Conservation (phyloP, 768 basidiomycete species). For the Termitomyces sp. region DNA sequence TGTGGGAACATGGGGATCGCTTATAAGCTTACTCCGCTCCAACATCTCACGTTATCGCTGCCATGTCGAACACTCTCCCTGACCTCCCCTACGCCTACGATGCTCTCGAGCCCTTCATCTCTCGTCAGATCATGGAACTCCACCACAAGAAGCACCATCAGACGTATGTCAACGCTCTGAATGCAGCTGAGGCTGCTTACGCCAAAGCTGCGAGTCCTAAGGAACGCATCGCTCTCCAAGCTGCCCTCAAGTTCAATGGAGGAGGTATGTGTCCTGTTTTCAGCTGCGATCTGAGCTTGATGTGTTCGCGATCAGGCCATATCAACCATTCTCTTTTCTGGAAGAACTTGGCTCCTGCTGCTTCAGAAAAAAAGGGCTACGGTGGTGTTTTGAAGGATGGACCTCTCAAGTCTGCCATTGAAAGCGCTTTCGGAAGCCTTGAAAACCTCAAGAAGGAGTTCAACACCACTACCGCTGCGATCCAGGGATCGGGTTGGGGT, state of each 20-base stretch:
- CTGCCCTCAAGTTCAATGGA: slow-evolving; percentile 94
- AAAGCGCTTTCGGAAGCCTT: slow-evolving; percentile 59
- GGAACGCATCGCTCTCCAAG: slow-evolving; percentile 83
- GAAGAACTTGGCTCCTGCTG: slow-evolving; percentile 81
- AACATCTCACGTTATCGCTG: background rate
- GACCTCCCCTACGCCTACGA: slow-evolving; percentile 76
- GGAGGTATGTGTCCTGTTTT: slow-evolving; percentile 58
- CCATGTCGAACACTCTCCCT: slow-evolving; percentile 44
- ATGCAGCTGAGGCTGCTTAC: slow-evolving; percentile 82
- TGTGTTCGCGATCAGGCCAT: slow-evolving; percentile 52
- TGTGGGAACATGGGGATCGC: slow-evolving; percentile 13
- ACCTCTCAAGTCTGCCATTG: slow-evolving; percentile 64
- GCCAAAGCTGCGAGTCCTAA: slow-evolving; percentile 64
- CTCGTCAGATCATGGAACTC: slow-evolving; percentile 86
- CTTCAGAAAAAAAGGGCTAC: slow-evolving; percentile 45
- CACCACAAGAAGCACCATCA: slow-evolving; percentile 97
- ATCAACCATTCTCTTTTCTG: slow-evolving; percentile 97
- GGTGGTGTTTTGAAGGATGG: slow-evolving; percentile 63
- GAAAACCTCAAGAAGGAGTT: slow-evolving; percentile 77
- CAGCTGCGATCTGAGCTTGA: slow-evolving; percentile 8
- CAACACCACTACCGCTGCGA: slow-evolving; percentile 78
- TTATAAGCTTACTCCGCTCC: slow-evolving; percentile 7
- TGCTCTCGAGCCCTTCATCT: slow-evolving; percentile 94
- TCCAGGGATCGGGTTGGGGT: slow-evolving; percentile 96
- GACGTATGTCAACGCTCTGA: slow-evolving; percentile 90